A percentile compares a stretch with the other conserved stretches of the same genome.
These are phyloP conservation scores for Diaporthe eres DNA, from an alignment of 2,329 filamentous ascomycete genomes.

Conservation along the genomic window DNA sequence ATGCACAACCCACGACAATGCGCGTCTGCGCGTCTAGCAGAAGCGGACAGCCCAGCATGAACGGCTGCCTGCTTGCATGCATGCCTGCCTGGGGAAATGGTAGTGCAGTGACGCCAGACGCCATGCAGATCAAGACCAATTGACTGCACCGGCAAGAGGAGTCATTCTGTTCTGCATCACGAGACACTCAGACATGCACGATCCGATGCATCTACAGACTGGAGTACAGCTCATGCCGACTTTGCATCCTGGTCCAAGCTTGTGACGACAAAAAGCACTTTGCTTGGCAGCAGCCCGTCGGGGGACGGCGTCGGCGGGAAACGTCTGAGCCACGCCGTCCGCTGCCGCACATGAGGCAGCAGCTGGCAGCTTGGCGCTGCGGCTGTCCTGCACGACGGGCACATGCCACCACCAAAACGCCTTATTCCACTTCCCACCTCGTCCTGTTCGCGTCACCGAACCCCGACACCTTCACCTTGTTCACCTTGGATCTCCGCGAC, in stretches of 20 bases:
- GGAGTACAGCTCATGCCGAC: neutral
- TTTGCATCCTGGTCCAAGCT: neutral
- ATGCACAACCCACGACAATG: neutral
- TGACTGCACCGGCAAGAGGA: conserved; percentile 19
- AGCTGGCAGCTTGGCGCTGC: neutral
- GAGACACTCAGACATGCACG: neutral
- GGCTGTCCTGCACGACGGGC: conserved; percentile 1
- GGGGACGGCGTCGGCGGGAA: neutral
- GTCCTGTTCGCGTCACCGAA: conserved; percentile 6
- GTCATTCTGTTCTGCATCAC: conserved; percentile 28
- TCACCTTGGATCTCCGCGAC: neutral
- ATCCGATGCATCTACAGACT: neutral
- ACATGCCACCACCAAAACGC: neutral
- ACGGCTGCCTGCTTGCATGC: conserved; percentile 28
- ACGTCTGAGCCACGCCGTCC: conserved; percentile 21
- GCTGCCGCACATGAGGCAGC: conserved; percentile 1
- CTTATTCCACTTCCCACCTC: conserved; percentile 18
- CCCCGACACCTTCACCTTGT: neutral
- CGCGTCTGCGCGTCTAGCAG: conserved; percentile 11
- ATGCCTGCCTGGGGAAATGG: conserved; percentile 9
- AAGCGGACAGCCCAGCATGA: neutral
- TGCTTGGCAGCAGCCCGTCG: neutral
- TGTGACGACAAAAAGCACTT: neutral
- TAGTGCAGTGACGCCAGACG: conserved; percentile 8
- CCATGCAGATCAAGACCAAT: neutral